A percentile compares a stretch with the other conserved stretches of the same genome.
Evolutionary conservation across 257 asterid genomes (phyloP).

Genomic region (Scutellaria minor): DNA sequence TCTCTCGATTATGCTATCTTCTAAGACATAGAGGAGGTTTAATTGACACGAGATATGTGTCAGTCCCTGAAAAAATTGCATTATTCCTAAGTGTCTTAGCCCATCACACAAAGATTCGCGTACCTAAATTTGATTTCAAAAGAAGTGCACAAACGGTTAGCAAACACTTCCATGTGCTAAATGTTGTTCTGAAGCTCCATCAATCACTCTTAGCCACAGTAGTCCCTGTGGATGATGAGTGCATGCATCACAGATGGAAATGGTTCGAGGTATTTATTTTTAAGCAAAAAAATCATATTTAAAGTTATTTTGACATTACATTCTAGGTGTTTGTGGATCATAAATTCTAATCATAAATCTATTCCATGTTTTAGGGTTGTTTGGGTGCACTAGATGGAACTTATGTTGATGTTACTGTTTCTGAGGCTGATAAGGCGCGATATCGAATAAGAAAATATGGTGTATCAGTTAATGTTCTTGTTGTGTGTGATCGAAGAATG

Average conservation of each 20-base stretch:
- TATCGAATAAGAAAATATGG: not conserved
- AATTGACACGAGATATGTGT: too few species aligned
- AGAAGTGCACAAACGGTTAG: not conserved
- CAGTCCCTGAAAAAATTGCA: too few species aligned
- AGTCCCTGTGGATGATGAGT: not conserved
- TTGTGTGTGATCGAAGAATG: not conserved
- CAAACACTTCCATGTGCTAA: not conserved
- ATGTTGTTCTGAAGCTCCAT: not conserved
- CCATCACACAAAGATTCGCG: too few species aligned
- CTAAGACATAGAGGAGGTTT: too few species aligned
- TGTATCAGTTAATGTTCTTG: not conserved
- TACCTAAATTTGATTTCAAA: too few species aligned
- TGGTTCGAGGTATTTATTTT: not conserved
- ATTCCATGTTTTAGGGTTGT: not conserved
- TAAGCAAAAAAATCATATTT: not conserved
- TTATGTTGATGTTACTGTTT: not conserved
- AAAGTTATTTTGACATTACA: not conserved
- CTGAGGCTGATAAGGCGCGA: not conserved
- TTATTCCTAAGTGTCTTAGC: too few species aligned
- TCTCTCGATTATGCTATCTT: too few species aligned
- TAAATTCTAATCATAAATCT: not conserved
- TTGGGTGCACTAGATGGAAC: constrained; percentile 1
- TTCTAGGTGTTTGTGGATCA: not conserved
- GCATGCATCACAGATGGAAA: not conserved
- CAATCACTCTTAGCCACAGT: not conserved